A percentile compares a stretch with the other conserved stretches of the same genome.
phyloP scores from a whole-genome alignment of 2,329 filamentous ascomycete species.

The Botrytis hyacinthi region DNA sequence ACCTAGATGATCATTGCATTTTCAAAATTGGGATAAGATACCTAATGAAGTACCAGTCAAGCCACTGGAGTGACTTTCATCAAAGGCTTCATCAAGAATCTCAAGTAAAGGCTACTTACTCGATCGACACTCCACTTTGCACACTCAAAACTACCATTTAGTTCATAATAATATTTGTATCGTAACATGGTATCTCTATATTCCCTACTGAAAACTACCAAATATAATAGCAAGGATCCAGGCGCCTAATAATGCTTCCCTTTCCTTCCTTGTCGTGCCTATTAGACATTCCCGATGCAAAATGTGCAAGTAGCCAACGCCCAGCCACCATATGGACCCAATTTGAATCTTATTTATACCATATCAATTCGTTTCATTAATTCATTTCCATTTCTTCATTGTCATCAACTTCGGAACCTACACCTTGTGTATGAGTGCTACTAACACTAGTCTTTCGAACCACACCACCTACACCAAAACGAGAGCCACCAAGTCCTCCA shows the following conservation, averaged over 20 bases:
- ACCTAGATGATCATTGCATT: not conserved
- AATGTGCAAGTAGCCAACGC: slow-evolving; percentile 14
- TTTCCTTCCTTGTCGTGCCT: not conserved
- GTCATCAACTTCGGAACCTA: slow-evolving; percentile 53
- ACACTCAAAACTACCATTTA: not conserved
- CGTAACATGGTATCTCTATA: slow-evolving; percentile 15
- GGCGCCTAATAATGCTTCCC: slow-evolving; percentile 14
- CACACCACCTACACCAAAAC: slow-evolving; percentile 48
- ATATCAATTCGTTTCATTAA: slow-evolving; percentile 24
- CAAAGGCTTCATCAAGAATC: not conserved
- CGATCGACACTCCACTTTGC: not conserved
- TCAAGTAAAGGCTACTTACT: not conserved
- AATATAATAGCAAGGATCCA: slow-evolving; percentile 1
- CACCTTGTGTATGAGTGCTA: slow-evolving; percentile 56
- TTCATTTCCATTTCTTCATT: slow-evolving; percentile 62
- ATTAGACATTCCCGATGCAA: slow-evolving; percentile 5
- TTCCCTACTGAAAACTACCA: not conserved
- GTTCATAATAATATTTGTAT: not conserved
- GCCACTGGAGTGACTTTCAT: not conserved
- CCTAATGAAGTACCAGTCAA: not conserved
- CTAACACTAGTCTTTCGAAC: slow-evolving; percentile 58
- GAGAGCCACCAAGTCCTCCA: slow-evolving; percentile 49
- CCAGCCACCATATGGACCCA: slow-evolving; percentile 4
- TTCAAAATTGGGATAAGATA: not conserved
- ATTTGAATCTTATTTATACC: slow-evolving; percentile 12